These are phyloP conservation scores for Cercospora sesami DNA, from an alignment of 2,329 filamentous ascomycete species.

Conservation along the genomic window DNA sequence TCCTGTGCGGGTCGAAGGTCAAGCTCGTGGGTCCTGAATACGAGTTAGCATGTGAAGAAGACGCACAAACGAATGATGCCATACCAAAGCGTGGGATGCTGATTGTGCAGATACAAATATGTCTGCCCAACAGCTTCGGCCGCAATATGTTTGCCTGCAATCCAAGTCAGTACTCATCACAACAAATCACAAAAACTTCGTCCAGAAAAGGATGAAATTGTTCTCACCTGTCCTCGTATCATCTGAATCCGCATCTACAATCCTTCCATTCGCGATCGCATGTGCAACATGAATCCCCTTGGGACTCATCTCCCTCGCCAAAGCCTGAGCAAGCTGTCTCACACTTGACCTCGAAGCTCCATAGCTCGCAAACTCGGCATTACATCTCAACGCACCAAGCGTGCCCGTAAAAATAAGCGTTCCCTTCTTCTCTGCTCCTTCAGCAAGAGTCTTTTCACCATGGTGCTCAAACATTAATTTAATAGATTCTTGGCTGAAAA, in stretches of 20 bases:
- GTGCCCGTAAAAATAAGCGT: conserved; percentile 61
- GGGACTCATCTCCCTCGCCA: conserved; percentile 59
- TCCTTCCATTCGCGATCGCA: conserved; percentile 58
- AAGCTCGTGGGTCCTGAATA: conserved; percentile 46
- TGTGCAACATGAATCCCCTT: conserved; percentile 61
- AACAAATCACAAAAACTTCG: not conserved
- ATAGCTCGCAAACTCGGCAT: conserved; percentile 56
- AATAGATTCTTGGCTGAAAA: conserved; percentile 56
- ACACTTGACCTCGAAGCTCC: conserved; percentile 56
- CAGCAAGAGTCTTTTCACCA: conserved; percentile 49
- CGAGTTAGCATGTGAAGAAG: not conserved
- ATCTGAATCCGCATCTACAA: conserved; percentile 54
- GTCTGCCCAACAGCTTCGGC: conserved; percentile 59
- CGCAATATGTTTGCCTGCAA: conserved; percentile 53
- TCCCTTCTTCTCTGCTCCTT: conserved; percentile 55
- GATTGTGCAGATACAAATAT: conserved; percentile 55
- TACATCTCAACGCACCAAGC: conserved; percentile 48
- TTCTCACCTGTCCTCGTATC: conserved; percentile 47
- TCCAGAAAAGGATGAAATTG: not conserved
- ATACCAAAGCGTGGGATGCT: conserved; percentile 51
- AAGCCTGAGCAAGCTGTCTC: conserved; percentile 56
- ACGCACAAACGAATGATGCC: not conserved
- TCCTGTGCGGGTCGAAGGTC: conserved; percentile 54
- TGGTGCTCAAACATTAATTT: conserved; percentile 56
- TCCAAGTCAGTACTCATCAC: not conserved